A percentile compares a stretch with the other conserved stretches of the same genome.
Conservation (phyloP, 2,329 filamentous ascomycete genomes). For the Colletotrichum tropicale region DNA sequence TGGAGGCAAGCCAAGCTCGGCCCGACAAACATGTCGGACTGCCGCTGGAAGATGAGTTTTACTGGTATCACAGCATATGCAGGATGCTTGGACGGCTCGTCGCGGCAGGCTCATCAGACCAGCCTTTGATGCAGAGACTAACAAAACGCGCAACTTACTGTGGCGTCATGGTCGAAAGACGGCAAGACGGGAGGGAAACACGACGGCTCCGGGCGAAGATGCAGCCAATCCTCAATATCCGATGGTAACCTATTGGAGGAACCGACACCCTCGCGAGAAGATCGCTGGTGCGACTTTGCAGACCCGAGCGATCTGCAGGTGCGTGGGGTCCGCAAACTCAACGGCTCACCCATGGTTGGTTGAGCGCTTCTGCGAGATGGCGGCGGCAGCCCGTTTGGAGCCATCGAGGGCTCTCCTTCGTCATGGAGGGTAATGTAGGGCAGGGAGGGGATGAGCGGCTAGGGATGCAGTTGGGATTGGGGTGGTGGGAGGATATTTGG, state of each 20-base stretch:
- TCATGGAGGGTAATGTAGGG: neutral
- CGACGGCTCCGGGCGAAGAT: neutral
- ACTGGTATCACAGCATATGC: neutral
- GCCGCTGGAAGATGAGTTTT: neutral
- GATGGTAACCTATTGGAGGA: slow-evolving; percentile 6
- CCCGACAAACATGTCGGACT: neutral
- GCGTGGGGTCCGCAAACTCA: slow-evolving; percentile 1
- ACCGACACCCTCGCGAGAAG: neutral
- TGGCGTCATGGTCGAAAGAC: neutral
- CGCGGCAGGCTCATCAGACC: neutral
- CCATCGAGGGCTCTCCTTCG: neutral
- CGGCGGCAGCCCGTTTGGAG: neutral
- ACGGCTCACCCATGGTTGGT: slow-evolving; percentile 8
- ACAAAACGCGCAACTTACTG: neutral
- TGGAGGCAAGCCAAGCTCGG: neutral
- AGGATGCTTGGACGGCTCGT: neutral
- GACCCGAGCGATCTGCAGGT: slow-evolving; percentile 11
- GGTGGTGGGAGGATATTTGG: neutral
- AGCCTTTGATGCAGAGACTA: neutral
- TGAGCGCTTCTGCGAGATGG: neutral
- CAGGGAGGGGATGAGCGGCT: neutral
- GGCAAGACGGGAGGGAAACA: neutral
- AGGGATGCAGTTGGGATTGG: neutral
- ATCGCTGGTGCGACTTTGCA: slow-evolving; percentile 1
- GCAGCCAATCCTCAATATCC: neutral